Conservation (phyloP, 2,329 filamentous ascomycete species). For the Diaporthe vaccinii region DNA sequence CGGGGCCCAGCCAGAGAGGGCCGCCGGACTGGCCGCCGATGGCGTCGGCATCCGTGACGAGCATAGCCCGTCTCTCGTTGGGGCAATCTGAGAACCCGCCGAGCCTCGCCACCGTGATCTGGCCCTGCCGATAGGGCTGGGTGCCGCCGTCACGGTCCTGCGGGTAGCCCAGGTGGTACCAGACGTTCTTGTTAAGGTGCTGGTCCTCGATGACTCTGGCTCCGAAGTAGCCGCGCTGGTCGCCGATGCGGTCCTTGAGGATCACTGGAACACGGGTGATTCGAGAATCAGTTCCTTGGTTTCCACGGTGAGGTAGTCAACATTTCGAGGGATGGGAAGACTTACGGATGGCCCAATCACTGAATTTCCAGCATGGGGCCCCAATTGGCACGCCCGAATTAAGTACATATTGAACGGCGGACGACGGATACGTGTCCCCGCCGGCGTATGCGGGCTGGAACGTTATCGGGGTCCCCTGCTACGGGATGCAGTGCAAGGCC, state of each 20-base stretch:
- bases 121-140: not conserved
- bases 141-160: not conserved
- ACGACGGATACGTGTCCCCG: not conserved
- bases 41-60: not conserved
- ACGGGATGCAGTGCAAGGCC: conserved; percentile 1
- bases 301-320: too few relatives aligned
- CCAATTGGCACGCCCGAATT: not conserved
- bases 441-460: conserved; percentile 13
- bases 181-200: conserved; percentile 8
- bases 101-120: not conserved
- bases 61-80: not conserved
- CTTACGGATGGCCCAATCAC: conserved; percentile 3
- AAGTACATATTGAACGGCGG: not conserved
- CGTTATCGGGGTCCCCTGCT: not conserved
- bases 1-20: conserved; percentile 6
- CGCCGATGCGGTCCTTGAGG: conserved; percentile 6
- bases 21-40: not conserved
- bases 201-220: not conserved
- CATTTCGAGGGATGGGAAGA: too few relatives aligned
- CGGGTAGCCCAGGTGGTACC: conserved; percentile 3
- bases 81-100: not conserved
- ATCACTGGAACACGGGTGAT: not conserved
- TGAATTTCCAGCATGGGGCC: conserved; percentile 14
- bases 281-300: not conserved
- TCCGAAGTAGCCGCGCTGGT: conserved; percentile 6